A percentile compares a stretch with the other conserved stretches of the same genome.
These are phyloP conservation scores for Xylaria sp. DNA, from an alignment of 495 filamentous ascomycete genomes.

Conservation along the genomic window DNA sequence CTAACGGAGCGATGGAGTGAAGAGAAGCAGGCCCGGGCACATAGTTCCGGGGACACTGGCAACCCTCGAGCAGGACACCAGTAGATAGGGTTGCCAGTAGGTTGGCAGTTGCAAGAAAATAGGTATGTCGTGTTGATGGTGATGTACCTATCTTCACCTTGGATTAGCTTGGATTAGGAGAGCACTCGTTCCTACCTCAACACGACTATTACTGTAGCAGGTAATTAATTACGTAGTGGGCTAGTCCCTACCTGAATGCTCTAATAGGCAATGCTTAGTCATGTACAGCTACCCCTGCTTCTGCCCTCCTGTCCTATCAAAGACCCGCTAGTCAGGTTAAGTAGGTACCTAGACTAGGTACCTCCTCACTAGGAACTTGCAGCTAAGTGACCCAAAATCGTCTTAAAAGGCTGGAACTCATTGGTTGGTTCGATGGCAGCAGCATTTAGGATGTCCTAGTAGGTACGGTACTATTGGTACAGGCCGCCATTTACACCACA, in stretches of 20 bases:
- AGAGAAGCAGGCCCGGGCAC: conserved; percentile 17
- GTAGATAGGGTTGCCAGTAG: neutral
- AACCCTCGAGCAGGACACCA: neutral
- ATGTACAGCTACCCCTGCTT: conserved; percentile 35
- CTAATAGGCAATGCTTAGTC: conserved; percentile 30
- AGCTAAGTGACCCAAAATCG: too few species aligned
- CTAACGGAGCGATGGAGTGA: neutral
- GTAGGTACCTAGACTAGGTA: too few species aligned
- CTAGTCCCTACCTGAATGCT: neutral
- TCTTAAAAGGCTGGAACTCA: too few species aligned
- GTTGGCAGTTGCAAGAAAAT: neutral
- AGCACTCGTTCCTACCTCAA: too few species aligned
- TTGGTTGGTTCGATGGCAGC: too few species aligned
- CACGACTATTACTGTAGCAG: too few species aligned
- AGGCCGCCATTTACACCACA: neutral
- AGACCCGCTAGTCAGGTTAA: neutral
- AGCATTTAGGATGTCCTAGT: too few species aligned
- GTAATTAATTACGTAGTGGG: neutral
- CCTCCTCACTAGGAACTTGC: too few species aligned
- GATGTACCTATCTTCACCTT: neutral
- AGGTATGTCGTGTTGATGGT: neutral
- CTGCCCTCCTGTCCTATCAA: neutral
- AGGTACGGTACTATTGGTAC: neutral
- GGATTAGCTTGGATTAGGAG: too few species aligned
- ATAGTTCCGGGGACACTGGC: neutral